phyloP scores from a whole-genome alignment of 257 asterid genomes.

The Salvia miltiorrhiza region DNA sequence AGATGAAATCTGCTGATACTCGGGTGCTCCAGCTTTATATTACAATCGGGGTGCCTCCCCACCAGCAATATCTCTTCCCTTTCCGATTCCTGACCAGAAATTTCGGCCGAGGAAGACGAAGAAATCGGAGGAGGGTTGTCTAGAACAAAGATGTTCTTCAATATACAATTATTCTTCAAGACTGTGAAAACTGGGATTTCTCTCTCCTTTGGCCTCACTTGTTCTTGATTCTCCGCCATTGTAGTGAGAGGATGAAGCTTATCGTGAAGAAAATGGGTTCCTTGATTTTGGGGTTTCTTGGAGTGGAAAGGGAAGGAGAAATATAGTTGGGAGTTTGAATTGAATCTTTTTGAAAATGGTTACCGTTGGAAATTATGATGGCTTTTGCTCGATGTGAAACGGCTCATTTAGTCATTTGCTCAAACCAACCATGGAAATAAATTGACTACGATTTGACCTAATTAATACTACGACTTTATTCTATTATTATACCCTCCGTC shows the following conservation, averaged over 20 bases:
- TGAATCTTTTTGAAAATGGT: slow-evolving; percentile 18
- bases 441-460: no score
- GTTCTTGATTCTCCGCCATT: slow-evolving; percentile 37
- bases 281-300: slow-evolving; percentile 19
- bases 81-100: slow-evolving; percentile 22
- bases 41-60: slow-evolving; percentile 86
- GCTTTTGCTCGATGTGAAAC: no score
- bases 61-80: slow-evolving; percentile 56
- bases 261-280: neutral
- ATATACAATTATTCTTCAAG: slow-evolving; percentile 55
- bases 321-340: slow-evolving; percentile 22
- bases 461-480: no score
- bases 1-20: slow-evolving; percentile 94
- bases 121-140: slow-evolving; percentile 46
- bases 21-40: slow-evolving; percentile 83
- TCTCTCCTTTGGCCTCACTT: slow-evolving; percentile 36
- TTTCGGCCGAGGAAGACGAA: slow-evolving; percentile 25
- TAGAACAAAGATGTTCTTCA: slow-evolving; percentile 71
- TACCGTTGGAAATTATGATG: slow-evolving; percentile 38
- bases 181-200: slow-evolving; percentile 83
- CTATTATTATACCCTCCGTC: no score
- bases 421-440: no score
- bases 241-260: slow-evolving; percentile 8
- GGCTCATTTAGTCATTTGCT: no score
- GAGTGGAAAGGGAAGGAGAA: neutral